Evolutionary conservation across 305 asterid species (phyloP), one percentile per base, ranked within the genome.

Genomic region (Fraxinus dipetala): DNA sequence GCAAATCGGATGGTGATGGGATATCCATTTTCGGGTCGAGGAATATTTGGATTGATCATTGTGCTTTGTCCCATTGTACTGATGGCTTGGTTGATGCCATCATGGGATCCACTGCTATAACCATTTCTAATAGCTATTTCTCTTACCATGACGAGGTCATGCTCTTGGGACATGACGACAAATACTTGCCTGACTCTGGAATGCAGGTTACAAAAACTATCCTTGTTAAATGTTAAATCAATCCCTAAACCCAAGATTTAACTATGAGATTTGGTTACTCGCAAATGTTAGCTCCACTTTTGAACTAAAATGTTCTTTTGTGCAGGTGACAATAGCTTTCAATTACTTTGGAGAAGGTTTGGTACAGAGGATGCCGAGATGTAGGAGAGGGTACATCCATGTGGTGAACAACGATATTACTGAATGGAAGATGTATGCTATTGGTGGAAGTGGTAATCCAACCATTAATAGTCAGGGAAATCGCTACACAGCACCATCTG

Each of bases 351-450:
- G 93, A 11, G 87, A 90, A 56, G 92, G 93, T 70, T 81, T 90
- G 6, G 93, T 91, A 79, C 93, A 91, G 72, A 85, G 95, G 86
- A 91, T 91, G 95, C 95, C 95, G 31, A 87, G 95, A 85, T 91
- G 95, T 67, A 83, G 95, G 83, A 84, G 92, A 77, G 95, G 95
- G 1, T 91, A 91, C 74, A 87, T 91, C 78, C 95, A 91, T 34
- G 93, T 91, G 4, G 95, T 91, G 26, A 91, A 91, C 89, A 91
- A 91, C 31, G 93, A 91, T 80, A 86, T 87, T 72, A 90, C 92
- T 0, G 88, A 87, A 78, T 91, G 95, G 95, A 65, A 91, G 84
- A 90, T 91, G 95, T 91, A 91, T 61, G 95, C 95, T 0, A 91
- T 91, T 5, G 95, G 95, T 7, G 95, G 95, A 6, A 91, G 95